Conservation (phyloP, 306 rosid species). For the Quercus gilva region DNA sequence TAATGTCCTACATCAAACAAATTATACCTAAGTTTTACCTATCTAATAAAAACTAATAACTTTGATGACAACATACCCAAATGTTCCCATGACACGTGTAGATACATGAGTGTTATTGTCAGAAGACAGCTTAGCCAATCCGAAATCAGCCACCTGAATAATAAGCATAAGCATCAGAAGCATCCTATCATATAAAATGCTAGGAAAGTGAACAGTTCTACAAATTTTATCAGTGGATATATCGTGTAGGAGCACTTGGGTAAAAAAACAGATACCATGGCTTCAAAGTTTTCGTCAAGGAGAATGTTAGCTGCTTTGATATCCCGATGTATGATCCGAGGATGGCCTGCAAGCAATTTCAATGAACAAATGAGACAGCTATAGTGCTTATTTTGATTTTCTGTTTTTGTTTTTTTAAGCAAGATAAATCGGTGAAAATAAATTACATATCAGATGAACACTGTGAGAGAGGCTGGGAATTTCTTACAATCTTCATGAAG, state of each 20-base stretch:
- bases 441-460: too few species aligned
- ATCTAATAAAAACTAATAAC: too few species aligned
- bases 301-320: slow-evolving; percentile 86
- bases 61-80: slow-evolving; percentile 52
- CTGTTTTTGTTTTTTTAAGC: too few species aligned
- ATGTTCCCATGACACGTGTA: slow-evolving; percentile 91
- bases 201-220: background rate
- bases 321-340: slow-evolving; percentile 84
- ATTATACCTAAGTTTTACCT: too few species aligned
- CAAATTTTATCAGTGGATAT: background rate
- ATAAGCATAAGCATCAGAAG: slow-evolving; percentile 1
- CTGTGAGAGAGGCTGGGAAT: background rate
- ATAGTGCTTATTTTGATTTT: too few species aligned
- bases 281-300: slow-evolving; percentile 72
- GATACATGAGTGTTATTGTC: slow-evolving; percentile 87
- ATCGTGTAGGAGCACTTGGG: background rate
- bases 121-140: slow-evolving; percentile 75
- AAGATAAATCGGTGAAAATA: too few species aligned
- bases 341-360: slow-evolving; percentile 58
- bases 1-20: too few species aligned
- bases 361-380: background rate
- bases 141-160: slow-evolving; percentile 88
- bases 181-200: background rate
- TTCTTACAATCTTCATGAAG: slow-evolving; percentile 88
- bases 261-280: slow-evolving; percentile 49